These are phyloP conservation scores for Chlorophyllum brunneum DNA, from an alignment of 768 basidiomycete species.

Conservation along the genomic window DNA sequence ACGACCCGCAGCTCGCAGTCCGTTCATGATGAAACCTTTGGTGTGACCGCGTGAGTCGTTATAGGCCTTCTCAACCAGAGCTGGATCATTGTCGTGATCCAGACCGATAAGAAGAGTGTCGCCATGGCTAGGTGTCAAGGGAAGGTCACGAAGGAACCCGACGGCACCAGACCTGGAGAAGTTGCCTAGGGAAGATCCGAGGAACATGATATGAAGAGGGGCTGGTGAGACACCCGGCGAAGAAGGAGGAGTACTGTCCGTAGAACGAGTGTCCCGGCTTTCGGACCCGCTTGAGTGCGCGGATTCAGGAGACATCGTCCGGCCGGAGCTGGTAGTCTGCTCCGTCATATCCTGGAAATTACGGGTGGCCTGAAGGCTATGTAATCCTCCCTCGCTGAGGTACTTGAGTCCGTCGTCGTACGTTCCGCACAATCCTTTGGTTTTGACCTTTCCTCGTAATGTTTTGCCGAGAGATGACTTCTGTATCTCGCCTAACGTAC, in stretches of 20 bases:
- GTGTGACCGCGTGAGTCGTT: slow-evolving; percentile 78
- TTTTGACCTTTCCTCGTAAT: slow-evolving; percentile 69
- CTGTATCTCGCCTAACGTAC: slow-evolving; percentile 69
- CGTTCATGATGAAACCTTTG: slow-evolving; percentile 81
- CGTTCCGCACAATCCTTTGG: slow-evolving; percentile 86
- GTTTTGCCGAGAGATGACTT: slow-evolving; percentile 56
- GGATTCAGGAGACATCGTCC: slow-evolving; percentile 32
- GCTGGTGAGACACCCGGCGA: slow-evolving; percentile 48
- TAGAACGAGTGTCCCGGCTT: slow-evolving; percentile 11
- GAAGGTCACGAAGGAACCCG: slow-evolving; percentile 73
- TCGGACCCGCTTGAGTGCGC: slow-evolving; percentile 20
- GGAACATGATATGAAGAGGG: slow-evolving; percentile 76
- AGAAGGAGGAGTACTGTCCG: slow-evolving; percentile 31
- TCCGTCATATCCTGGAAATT: not conserved
- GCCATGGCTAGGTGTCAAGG: slow-evolving; percentile 65
- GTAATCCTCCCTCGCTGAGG: slow-evolving; percentile 53
- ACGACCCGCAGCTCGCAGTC: slow-evolving; percentile 63
- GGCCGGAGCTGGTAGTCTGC: not conserved
- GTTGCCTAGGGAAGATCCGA: slow-evolving; percentile 92
- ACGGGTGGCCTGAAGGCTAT: not conserved
- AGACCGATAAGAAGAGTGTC: slow-evolving; percentile 91
- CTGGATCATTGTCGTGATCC: slow-evolving; percentile 73
- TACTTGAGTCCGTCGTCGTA: slow-evolving; percentile 88
- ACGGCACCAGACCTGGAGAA: slow-evolving; percentile 69
- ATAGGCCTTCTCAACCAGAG: slow-evolving; percentile 81